Percentiles rank a stretch among this genome's conserved stretches.
Conservation (phyloP, 169 alveolate genomes). For the Plasmodium sp. region DNA sequence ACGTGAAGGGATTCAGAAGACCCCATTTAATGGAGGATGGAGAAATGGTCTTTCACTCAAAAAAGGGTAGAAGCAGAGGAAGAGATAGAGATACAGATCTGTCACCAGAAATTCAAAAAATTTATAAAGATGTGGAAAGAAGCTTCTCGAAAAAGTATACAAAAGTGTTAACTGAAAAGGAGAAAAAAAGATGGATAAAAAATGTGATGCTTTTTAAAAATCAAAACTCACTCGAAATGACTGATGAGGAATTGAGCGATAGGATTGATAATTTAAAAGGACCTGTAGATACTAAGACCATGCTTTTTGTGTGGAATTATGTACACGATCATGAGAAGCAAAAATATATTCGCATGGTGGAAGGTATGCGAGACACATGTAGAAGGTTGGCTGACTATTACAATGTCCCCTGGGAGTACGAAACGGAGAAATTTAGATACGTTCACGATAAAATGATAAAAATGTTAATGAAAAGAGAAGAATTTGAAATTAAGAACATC, state of each 20-base stretch:
- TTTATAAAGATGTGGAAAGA: background rate
- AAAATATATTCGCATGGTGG: background rate
- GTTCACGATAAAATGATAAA: background rate
- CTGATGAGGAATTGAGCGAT: conserved; percentile 5
- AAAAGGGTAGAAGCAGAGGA: too few relatives aligned
- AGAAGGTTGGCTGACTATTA: background rate
- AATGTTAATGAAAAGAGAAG: background rate
- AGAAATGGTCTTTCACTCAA: background rate
- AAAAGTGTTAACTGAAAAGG: background rate
- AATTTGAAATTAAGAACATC: background rate
- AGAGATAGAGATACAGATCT: background rate
- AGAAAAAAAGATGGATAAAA: background rate
- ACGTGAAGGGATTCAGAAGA: conserved; percentile 1
- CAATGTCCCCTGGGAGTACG: background rate
- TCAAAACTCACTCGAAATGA: background rate
- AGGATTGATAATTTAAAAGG: conserved; percentile 9
- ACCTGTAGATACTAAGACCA: background rate
- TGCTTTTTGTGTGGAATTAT: background rate
- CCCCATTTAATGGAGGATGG: background rate
- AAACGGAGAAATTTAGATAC: background rate
- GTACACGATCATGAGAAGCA: background rate
- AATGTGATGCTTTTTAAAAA: background rate
- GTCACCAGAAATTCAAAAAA: background rate
- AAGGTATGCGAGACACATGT: background rate
- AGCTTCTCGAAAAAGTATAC: background rate